Evolutionary conservation across 2,329 filamentous ascomycete genomes (phyloP).

Genomic region (Alternaria sp.): DNA sequence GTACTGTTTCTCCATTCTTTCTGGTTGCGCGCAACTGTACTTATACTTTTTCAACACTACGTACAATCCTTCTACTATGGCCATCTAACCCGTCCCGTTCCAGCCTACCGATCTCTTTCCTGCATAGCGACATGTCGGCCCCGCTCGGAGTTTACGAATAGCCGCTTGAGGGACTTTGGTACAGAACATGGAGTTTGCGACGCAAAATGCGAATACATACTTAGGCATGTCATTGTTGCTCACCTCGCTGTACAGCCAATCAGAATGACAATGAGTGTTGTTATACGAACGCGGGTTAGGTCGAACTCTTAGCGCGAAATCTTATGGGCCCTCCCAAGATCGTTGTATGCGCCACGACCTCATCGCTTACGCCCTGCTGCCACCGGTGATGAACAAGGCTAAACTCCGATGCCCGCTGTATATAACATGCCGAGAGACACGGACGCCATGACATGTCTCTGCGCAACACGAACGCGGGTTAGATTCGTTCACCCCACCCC

Average conservation of each 20-base stretch:
- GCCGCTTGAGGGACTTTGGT: not conserved
- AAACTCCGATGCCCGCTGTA: slow-evolving; percentile 2
- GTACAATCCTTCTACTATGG: not conserved
- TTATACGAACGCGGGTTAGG: not conserved
- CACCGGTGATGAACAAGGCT: not conserved
- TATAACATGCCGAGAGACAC: not conserved
- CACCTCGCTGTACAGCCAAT: slow-evolving; percentile 4
- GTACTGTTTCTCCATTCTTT: not conserved
- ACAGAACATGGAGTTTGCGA: not conserved
- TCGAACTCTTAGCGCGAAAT: not conserved
- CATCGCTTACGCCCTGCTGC: not conserved
- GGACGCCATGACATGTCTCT: not conserved
- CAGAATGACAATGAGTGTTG: not conserved
- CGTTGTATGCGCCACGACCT: not conserved
- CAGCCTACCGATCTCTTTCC: not conserved
- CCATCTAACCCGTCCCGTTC: not conserved
- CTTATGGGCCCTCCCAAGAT: not conserved
- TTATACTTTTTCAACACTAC: not conserved
- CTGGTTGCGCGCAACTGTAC: not conserved
- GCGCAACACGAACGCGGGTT: not conserved
- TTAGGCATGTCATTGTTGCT: not conserved
- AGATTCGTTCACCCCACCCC: not conserved
- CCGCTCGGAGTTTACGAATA: not conserved
- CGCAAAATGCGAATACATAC: not conserved
- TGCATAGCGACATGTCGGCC: not conserved